Evolutionary conservation across 345 rosid species (phyloP).

Genomic region (thale cress (Arabidopsis thaliana)): TAIR10.1 NC_003071.7:9067501-9068000

Average conservation of each 20-base stretch:
- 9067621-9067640: constrained; percentile 25
- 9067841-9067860: not conserved
- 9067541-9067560: constrained; percentile 73
- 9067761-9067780: constrained; percentile 99
- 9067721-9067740: constrained; percentile 99
- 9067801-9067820: not conserved
- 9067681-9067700: constrained; percentile 11
- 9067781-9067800: constrained; percentile 79
- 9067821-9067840: not conserved
- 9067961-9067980: constrained; percentile 13
- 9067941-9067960: constrained; percentile 2
- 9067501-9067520: not conserved
- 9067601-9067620: constrained; percentile 98
- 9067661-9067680: not conserved
- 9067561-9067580: constrained; percentile 98
- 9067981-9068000: constrained; percentile 24
- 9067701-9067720: constrained; percentile 77
- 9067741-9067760: constrained; percentile 99
- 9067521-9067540: not conserved
- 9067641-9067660: not conserved
- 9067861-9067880: constrained; percentile 74
- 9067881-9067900: constrained; percentile 90
- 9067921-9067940: constrained; percentile 23
- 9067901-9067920: constrained; percentile 95
- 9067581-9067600: constrained; percentile 97